These are phyloP conservation scores for Pseudopyrenochaeta lycopersici DNA, from an alignment of 2,329 filamentous ascomycete genomes.

Conservation along the genomic window DNA sequence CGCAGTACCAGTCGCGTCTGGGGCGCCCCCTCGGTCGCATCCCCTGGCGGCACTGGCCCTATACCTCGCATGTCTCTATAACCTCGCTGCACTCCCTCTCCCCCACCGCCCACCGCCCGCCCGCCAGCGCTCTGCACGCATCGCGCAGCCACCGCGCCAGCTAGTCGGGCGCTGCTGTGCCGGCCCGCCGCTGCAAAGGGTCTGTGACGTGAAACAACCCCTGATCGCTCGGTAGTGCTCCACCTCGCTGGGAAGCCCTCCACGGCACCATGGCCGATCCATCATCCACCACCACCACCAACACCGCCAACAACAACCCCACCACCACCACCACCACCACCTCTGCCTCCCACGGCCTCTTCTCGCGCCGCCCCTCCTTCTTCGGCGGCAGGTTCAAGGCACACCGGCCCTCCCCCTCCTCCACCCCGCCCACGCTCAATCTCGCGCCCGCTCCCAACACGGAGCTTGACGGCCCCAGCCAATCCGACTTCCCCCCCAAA, in stretches of 20 bases:
- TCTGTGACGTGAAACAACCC: slow-evolving; percentile 16
- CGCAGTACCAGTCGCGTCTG: slow-evolving; percentile 5
- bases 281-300: not conserved
- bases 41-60: not conserved
- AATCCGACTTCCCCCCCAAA: slow-evolving; percentile 29
- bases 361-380: slow-evolving; percentile 43
- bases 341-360: slow-evolving; percentile 29
- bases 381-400: slow-evolving; percentile 33
- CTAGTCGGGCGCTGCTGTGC: not conserved
- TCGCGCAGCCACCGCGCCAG: not conserved
- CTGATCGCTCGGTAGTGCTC: slow-evolving; percentile 19
- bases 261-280: not conserved
- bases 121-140: not conserved
- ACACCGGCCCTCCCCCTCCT: slow-evolving; percentile 14
- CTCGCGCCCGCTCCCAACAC: slow-evolving; percentile 10
- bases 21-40: not conserved
- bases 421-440: slow-evolving; percentile 10
- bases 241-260: not conserved
- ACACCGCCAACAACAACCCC: not conserved
- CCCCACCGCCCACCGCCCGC: not conserved
- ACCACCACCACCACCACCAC: not conserved
- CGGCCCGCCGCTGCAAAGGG: slow-evolving; percentile 5
- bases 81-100: not conserved
- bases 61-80: not conserved
- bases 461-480: slow-evolving; percentile 19